These are phyloP conservation scores for Kurtzmaniella natalensis DNA, from an alignment of 1,139 yeast species.

Conservation along the genomic window DNA sequence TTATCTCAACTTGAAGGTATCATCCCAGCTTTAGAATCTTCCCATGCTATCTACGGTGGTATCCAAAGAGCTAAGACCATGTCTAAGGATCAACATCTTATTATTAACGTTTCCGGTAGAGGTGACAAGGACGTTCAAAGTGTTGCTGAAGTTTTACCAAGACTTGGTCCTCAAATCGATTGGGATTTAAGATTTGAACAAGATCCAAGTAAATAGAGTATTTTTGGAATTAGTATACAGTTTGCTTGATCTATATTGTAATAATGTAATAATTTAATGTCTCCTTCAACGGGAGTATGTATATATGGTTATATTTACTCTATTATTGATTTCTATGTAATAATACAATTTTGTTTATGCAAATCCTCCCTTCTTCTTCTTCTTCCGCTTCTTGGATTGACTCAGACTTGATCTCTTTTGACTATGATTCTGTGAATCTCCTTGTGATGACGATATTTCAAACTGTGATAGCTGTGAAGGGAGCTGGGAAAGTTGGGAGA, in stretches of 20 bases:
- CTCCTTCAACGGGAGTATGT: no score
- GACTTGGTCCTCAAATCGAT: constrained; percentile 81
- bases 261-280: no score
- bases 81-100: constrained; percentile 72
- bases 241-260: constrained; percentile 1
- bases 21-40: constrained; percentile 95
- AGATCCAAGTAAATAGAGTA: constrained; percentile 34
- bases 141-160: constrained; percentile 91
- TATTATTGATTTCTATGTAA: no score
- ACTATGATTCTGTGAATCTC: neutral
- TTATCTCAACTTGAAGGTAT: constrained; percentile 95
- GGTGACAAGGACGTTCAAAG: constrained; percentile 99
- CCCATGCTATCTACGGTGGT: constrained; percentile 94
- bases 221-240: neutral
- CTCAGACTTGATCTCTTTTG: constrained; percentile 7
- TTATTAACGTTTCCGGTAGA: constrained; percentile 92
- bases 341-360: no score
- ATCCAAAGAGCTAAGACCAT: constrained; percentile 82
- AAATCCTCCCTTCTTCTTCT: constrained; percentile 30
- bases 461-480: neutral
- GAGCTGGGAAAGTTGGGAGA: neutral
- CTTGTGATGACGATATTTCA: constrained; percentile 1
- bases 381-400: constrained; percentile 17
- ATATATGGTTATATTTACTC: no score
- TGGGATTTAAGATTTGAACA: constrained; percentile 93